Percentiles rank a stretch among this genome's conserved stretches.
Evolutionary conservation across 2,329 filamentous ascomycete species (phyloP).

Genomic region (Knoxdaviesia capensis): DNA sequence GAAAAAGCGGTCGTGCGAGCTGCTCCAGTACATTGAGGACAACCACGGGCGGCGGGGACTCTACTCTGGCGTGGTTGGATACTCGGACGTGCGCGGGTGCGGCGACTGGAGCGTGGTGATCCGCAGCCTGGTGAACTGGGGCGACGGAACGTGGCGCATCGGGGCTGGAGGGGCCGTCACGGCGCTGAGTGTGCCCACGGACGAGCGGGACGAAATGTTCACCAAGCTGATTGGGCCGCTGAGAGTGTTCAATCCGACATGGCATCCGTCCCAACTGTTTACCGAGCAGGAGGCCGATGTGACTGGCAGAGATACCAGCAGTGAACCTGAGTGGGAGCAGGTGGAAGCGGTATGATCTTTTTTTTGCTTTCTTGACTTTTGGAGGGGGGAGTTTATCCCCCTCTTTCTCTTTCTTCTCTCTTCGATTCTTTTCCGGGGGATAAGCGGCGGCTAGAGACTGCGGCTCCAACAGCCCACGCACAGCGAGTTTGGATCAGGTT

Average conservation of each 20-base stretch:
- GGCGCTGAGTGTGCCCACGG: conserved; percentile 56
- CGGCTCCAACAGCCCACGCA: no score
- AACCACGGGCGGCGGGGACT: conserved; percentile 42
- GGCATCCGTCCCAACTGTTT: no score
- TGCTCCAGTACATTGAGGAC: conserved; percentile 49
- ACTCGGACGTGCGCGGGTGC: conserved; percentile 66
- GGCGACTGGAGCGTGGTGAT: conserved; percentile 90
- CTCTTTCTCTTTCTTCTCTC: no score
- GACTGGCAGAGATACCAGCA: no score
- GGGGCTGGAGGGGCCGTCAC: conserved; percentile 87
- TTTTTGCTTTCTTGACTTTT: no score
- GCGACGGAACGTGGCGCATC: conserved; percentile 57
- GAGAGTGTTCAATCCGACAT: conserved; percentile 18
- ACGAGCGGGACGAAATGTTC: conserved; percentile 82
- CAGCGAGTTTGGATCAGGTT: no score
- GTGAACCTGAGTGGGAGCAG: no score
- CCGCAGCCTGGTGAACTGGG: conserved; percentile 57
- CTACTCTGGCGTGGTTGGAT: conserved; percentile 80
- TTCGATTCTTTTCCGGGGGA: no score
- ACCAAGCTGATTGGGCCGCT: conserved; percentile 45
- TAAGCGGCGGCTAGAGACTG: no score
- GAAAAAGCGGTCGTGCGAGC: conserved; percentile 79
- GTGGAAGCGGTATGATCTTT: no score
- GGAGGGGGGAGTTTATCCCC: no score
- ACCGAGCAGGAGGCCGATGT: no score